Conservation (phyloP, 768 basidiomycete genomes). For the Tylopilus felleus region DNA sequence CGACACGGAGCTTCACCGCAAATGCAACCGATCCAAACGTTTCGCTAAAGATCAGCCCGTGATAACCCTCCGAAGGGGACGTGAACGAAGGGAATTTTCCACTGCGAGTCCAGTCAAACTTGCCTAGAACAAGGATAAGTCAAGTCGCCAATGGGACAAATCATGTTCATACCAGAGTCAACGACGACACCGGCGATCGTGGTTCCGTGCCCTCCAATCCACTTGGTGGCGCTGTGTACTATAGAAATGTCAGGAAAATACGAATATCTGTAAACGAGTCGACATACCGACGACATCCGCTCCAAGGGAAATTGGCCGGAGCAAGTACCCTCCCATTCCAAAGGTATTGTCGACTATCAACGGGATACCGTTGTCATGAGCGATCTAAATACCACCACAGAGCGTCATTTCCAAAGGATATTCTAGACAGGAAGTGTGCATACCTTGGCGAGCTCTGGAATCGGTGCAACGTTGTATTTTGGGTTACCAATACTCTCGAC, state of each 20-base stretch:
- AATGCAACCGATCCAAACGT: slow-evolving; percentile 51
- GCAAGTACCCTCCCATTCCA: slow-evolving; percentile 56
- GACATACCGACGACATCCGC: slow-evolving; percentile 50
- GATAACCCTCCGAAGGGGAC: slow-evolving; percentile 54
- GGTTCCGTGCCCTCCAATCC: slow-evolving; percentile 68
- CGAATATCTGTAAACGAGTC: not conserved
- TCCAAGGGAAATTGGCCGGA: slow-evolving; percentile 53
- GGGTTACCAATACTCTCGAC: slow-evolving; percentile 66
- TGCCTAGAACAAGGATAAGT: slow-evolving; percentile 35
- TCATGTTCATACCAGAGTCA: slow-evolving; percentile 45
- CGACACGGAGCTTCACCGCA: slow-evolving; percentile 49
- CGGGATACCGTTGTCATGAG: slow-evolving; percentile 57
- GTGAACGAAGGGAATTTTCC: slow-evolving; percentile 58
- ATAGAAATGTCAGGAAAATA: not conserved
- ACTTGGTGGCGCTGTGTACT: slow-evolving; percentile 63
- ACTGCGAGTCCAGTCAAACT: slow-evolving; percentile 53
- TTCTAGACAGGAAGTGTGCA: not conserved
- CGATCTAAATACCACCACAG: slow-evolving; percentile 37
- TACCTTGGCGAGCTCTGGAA: slow-evolving; percentile 56
- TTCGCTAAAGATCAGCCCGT: slow-evolving; percentile 49
- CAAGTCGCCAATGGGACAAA: not conserved
- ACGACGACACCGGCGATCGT: slow-evolving; percentile 63
- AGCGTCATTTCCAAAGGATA: not conserved
- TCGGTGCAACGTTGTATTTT: slow-evolving; percentile 51
- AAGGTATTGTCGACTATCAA: slow-evolving; percentile 67